Evolutionary conservation across 2,329 filamentous ascomycete genomes (phyloP).

Genomic region (Aspergillus sp.): DNA sequence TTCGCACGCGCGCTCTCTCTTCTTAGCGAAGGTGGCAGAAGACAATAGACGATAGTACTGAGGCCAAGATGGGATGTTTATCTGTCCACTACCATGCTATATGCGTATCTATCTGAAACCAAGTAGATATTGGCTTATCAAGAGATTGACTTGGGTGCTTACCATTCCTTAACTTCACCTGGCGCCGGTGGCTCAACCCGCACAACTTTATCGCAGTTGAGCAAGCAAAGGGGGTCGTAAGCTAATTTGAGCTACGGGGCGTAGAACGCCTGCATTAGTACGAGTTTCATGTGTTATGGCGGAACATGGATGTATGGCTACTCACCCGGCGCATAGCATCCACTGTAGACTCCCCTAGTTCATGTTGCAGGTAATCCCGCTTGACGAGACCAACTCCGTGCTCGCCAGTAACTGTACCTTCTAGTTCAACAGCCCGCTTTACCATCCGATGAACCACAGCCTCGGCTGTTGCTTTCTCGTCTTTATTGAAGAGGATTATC

Average conservation of each 20-base stretch:
- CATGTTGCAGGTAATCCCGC: conserved; percentile 64
- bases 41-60: neutral
- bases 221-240: conserved; percentile 65
- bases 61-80: neutral
- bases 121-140: neutral
- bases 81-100: neutral
- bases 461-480: conserved; percentile 57
- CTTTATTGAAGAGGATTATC: conserved; percentile 63
- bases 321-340: conserved; percentile 65
- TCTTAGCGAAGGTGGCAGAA: neutral
- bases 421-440: conserved; percentile 67
- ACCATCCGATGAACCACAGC: conserved; percentile 69
- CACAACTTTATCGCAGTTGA: conserved; percentile 68
- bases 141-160: neutral
- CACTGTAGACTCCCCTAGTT: conserved; percentile 62
- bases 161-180: conserved; percentile 54
- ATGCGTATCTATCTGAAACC: neutral
- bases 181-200: conserved; percentile 52
- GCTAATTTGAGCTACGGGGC: conserved; percentile 59
- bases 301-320: conserved; percentile 11
- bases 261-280: conserved; percentile 21
- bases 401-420: conserved; percentile 72
- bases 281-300: neutral
- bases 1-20: too few species aligned
- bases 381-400: conserved; percentile 72